Evolutionary conservation across 2,329 filamentous ascomycete species (phyloP), one percentile per base, ranked within the genome.

Genomic region (Ophiostoma sp.): DNA sequence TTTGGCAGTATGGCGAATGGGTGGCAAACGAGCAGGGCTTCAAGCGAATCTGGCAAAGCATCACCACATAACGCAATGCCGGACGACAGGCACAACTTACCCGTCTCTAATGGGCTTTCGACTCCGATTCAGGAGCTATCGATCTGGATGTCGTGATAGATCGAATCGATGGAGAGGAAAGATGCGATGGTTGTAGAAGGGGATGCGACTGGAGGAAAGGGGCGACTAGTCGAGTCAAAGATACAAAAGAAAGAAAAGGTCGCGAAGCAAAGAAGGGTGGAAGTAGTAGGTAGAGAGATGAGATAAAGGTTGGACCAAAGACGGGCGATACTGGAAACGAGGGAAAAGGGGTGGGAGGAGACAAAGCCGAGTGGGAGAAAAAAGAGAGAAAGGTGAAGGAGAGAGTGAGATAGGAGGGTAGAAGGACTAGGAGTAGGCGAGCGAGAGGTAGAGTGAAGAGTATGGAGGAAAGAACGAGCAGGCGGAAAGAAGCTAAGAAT

Each of bases 341-440:
- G 49, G 47, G 49, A 64, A 73, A 58, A 71, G 71, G 44, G 73
- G 73, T 64, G 66, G 52, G 45, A 68, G 69, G 64, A 73, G 73
- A 70, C 62, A 67, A 66, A 66, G 69, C 49, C 49, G 49, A 55
- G 49, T 55, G 49, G 49, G 49, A 55, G 49, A 12, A 36, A 52
- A 45, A 69, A 69, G 62, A 65, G 66, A 44, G 36, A 65, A 60
- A 64, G 64, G 27, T 27, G 27, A 27, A 58, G 69, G 65, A 66
- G 63, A 44, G 66, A 66, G 44, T 5, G 58, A 62, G 52, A 27
- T 36, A 55, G 42, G 45, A 2, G 14, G 27, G 16, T 52, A 52
- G 47, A 7, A 27, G 18, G 49, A 60, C 27, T 27, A 60, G 55
- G 55, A 36, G 18, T 27, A 55, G 49, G 5, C 3, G 36, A 40